Percentiles rank a stretch among this genome's conserved stretches.
Conservation (phyloP, 345 rosid genomes). For the Euphorbia peplus region DNA sequence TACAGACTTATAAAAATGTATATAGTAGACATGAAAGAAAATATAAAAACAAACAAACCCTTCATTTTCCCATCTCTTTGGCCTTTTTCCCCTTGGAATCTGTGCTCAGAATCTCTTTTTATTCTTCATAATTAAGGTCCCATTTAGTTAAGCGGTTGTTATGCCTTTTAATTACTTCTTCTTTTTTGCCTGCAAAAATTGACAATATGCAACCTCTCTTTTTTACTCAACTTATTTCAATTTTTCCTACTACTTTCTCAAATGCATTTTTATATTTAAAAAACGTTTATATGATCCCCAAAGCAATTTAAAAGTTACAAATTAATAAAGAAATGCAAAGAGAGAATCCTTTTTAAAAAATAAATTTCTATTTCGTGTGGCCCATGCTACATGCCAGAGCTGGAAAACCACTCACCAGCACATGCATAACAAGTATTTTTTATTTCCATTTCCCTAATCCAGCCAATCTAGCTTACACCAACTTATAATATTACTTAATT, state of each 20-base stretch:
- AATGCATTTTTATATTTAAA: no score
- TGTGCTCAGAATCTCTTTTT: constrained; percentile 39
- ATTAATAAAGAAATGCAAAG: neutral
- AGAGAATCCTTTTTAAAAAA: constrained; percentile 20
- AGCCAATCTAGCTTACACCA: constrained; percentile 31
- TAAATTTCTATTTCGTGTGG: constrained; percentile 37
- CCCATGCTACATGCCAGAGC: constrained; percentile 58
- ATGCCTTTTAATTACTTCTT: neutral
- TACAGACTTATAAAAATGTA: no score
- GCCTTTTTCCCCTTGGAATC: constrained; percentile 55
- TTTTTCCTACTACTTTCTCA: constrained; percentile 13
- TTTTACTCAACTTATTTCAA: neutral
- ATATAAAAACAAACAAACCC: constrained; percentile 11
- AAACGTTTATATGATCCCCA: neutral
- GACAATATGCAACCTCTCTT: neutral
- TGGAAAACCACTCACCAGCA: constrained; percentile 67
- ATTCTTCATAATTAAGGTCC: neutral
- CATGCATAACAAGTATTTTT: constrained; percentile 33
- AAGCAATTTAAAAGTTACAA: constrained; percentile 10
- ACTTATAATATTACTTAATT: neutral
- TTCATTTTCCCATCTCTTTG: constrained; percentile 45
- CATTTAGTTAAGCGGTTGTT: constrained; percentile 2
- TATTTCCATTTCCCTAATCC: constrained; percentile 29
- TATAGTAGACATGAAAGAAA: no score
- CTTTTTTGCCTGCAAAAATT: neutral